Evolutionary conservation across 441 rosid genomes (phyloP).

Genomic region (Sinapis alba): DNA sequence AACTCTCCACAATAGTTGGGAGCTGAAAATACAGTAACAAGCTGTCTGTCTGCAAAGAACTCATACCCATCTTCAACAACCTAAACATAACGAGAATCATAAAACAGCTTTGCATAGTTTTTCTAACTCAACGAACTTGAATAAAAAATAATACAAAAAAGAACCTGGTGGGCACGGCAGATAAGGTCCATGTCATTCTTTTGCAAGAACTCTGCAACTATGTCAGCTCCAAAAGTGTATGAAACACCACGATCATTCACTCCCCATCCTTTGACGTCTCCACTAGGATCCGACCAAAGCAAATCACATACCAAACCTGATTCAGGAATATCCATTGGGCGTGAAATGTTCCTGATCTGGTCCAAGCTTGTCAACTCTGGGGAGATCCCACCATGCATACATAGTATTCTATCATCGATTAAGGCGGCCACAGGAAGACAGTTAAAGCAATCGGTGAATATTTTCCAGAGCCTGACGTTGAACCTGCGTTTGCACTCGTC

Average conservation of each 20-base stretch:
- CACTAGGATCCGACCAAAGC: slow-evolving; percentile 76
- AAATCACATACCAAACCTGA: slow-evolving; percentile 73
- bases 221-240: slow-evolving; percentile 65
- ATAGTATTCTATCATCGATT: slow-evolving; percentile 70
- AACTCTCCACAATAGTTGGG: slow-evolving; percentile 77
- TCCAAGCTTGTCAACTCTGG: slow-evolving; percentile 63
- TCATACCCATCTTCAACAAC: slow-evolving; percentile 82
- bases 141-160: too few species aligned
- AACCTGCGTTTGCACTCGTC: slow-evolving; percentile 79
- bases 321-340: slow-evolving; percentile 72
- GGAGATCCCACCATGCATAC: slow-evolving; percentile 84
- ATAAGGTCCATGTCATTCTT: slow-evolving; percentile 70
- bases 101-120: background rate
- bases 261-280: slow-evolving; percentile 65
- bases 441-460: slow-evolving; percentile 72
- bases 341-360: slow-evolving; percentile 58
- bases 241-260: slow-evolving; percentile 76
- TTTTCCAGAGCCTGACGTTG: slow-evolving; percentile 67
- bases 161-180: slow-evolving; percentile 76
- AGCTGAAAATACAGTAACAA: slow-evolving; percentile 72
- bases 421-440: slow-evolving; percentile 75
- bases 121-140: background rate
- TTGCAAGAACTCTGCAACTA: slow-evolving; percentile 53
- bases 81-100: slow-evolving; percentile 33
- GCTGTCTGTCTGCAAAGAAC: slow-evolving; percentile 68